Conservation (phyloP, 768 basidiomycete genomes). For the Tephrocybe rancida region DNA sequence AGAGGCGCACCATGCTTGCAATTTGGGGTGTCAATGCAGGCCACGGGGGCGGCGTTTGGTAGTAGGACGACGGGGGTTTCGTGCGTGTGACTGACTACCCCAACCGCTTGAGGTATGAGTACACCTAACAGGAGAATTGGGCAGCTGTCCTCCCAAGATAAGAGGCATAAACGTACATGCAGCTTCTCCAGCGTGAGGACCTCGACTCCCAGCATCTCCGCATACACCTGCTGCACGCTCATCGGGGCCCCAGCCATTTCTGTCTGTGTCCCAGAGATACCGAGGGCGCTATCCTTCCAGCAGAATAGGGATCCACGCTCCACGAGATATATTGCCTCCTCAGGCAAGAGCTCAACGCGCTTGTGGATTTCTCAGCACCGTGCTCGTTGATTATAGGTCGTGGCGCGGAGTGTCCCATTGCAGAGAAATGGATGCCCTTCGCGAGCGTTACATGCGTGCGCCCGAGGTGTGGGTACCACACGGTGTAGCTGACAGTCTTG, state of each 20-base stretch:
- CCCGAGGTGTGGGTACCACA: slow-evolving; percentile 72
- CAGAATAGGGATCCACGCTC: slow-evolving; percentile 90
- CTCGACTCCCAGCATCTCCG: slow-evolving; percentile 80
- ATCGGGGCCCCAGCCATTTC: slow-evolving; percentile 70
- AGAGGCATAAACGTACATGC: slow-evolving; percentile 55
- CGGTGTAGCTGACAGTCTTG: slow-evolving; percentile 77
- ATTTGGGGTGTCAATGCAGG: slow-evolving; percentile 15
- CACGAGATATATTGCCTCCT: slow-evolving; percentile 92
- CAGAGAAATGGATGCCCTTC: slow-evolving; percentile 82
- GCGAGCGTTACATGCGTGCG: slow-evolving; percentile 70
- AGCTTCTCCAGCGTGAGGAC: slow-evolving; percentile 84
- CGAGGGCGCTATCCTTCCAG: slow-evolving; percentile 56
- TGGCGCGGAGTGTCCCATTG: slow-evolving; percentile 80
- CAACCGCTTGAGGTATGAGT: slow-evolving; percentile 87
- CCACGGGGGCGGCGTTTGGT: slow-evolving; percentile 43
- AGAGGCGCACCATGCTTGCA: slow-evolving; percentile 36
- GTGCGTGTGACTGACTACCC: slow-evolving; percentile 90
- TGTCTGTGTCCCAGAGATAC: slow-evolving; percentile 31
- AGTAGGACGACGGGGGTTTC: slow-evolving; percentile 23
- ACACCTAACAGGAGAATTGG: slow-evolving; percentile 59
- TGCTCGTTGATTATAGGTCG: slow-evolving; percentile 38
- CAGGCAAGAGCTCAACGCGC: slow-evolving; percentile 85
- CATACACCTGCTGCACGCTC: slow-evolving; percentile 89
- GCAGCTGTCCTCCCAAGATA: background rate
- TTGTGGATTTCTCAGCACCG: slow-evolving; percentile 48